These are phyloP conservation scores for Ophiocordyceps australis DNA, from an alignment of 2,329 filamentous ascomycete species.

Conservation along the genomic window DNA sequence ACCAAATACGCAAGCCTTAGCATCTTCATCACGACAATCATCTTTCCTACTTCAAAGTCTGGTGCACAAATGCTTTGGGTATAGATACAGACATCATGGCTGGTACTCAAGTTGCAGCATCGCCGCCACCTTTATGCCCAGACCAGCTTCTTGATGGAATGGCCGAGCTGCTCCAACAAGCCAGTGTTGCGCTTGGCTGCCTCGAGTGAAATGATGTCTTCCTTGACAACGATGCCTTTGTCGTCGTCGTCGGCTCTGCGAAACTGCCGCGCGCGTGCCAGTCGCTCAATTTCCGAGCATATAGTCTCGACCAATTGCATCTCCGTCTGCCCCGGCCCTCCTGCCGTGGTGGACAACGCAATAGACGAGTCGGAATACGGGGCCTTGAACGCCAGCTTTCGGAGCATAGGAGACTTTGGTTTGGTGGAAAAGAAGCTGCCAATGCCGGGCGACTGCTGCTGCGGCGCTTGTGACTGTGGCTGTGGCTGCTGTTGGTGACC, in stretches of 20 bases:
- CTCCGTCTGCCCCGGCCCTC: conserved; percentile 28
- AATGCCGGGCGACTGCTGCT: too few relatives aligned
- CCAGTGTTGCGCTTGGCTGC: conserved; percentile 82
- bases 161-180: conserved; percentile 69
- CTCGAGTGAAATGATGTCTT: conserved; percentile 63
- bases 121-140: too few relatives aligned
- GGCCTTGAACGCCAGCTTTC: conserved; percentile 35
- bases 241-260: conserved; percentile 20
- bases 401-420: conserved; percentile 12
- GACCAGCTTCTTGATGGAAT: conserved; percentile 84
- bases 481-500: too few relatives aligned
- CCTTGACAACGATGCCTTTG: conserved; percentile 31
- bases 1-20: conserved; percentile 21
- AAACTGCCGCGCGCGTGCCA: conserved; percentile 33
- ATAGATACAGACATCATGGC: too few relatives aligned
- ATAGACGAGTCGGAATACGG: conserved; percentile 33
- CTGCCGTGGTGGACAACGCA: conserved; percentile 34
- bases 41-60: too few relatives aligned
- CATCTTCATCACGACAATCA: too few relatives aligned
- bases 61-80: too few relatives aligned
- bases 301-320: conserved; percentile 42
- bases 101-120: too few relatives aligned
- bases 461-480: too few relatives aligned
- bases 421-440: conserved; percentile 23
- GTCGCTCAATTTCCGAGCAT: conserved; percentile 57